Evolutionary conservation across 352 stramenopile species (phyloP).

Genomic region (Pythium angustatum): DNA sequence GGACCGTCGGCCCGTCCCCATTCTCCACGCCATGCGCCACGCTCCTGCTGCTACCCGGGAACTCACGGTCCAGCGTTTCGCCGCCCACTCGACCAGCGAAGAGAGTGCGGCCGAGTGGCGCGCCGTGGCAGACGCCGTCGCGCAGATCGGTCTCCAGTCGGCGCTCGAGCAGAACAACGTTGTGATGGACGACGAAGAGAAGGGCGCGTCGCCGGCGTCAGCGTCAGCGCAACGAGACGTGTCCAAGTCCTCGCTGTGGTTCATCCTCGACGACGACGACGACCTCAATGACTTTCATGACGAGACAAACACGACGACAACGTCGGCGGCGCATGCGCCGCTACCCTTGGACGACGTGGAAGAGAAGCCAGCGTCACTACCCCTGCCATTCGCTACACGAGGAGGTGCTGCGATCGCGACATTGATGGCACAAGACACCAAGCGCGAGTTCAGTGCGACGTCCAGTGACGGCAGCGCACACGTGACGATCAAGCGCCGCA

Average conservation of each 20-base stretch:
- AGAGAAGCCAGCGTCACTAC: too few relatives aligned
- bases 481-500: constrained; percentile 12
- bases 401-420: background rate
- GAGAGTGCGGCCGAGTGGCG: constrained; percentile 18
- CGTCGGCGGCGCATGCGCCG: background rate
- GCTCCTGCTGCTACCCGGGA: constrained; percentile 6
- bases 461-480: constrained; percentile 1
- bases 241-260: constrained; percentile 68
- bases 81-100: constrained; percentile 12
- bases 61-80: background rate
- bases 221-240: constrained; percentile 1
- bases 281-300: constrained; percentile 10
- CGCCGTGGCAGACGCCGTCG: constrained; percentile 26
- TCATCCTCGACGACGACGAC: constrained; percentile 63
- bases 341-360: constrained; percentile 2
- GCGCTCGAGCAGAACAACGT: constrained; percentile 2
- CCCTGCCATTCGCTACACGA: too few relatives aligned
- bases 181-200: constrained; percentile 9
- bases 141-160: constrained; percentile 22
- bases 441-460: background rate
- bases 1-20: background rate
- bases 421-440: background rate
- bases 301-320: background rate
- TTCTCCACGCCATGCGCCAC: constrained; percentile 11
- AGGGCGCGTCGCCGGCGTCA: constrained; percentile 15